A percentile compares a stretch with the other conserved stretches of the same genome.
These are phyloP conservation scores for Nitzschia sp. DNA, from an alignment of 108 stramenopile genomes.

Conservation along the genomic window DNA sequence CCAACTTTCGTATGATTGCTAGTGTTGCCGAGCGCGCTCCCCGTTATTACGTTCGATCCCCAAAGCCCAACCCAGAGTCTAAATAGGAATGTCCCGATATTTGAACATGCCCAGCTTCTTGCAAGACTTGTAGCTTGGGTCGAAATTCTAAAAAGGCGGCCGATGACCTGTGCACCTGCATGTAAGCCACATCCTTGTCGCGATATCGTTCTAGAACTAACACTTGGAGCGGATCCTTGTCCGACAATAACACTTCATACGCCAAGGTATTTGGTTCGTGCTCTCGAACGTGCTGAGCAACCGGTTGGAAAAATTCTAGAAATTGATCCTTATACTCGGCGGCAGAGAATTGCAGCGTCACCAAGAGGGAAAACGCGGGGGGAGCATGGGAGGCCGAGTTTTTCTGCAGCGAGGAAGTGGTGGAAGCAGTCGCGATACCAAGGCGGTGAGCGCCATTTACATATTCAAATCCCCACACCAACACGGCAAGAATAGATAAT, in stretches of 20 bases:
- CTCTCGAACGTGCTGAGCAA: conserved; percentile 16
- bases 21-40: no score
- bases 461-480: no score
- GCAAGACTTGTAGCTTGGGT: conserved; percentile 56
- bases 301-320: conserved; percentile 20
- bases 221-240: conserved; percentile 58
- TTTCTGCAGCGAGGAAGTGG: no score
- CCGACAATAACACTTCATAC: conserved; percentile 62
- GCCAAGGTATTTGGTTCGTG: conserved; percentile 50
- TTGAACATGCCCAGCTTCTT: conserved; percentile 50
- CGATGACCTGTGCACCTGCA: conserved; percentile 53
- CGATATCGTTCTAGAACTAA: conserved; percentile 64
- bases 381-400: no score
- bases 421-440: no score
- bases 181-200: conserved; percentile 66
- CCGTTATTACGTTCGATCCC: no score
- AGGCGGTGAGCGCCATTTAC: no score
- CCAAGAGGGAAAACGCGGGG: conserved; percentile 37
- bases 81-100: conserved; percentile 60
- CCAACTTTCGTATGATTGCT: no score
- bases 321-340: conserved; percentile 34
- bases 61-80: conserved; percentile 52
- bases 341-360: conserved; percentile 30
- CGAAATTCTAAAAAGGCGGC: conserved; percentile 61
- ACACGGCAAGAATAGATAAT: no score